These are phyloP conservation scores for Amanita polypyramis DNA, from an alignment of 768 basidiomycete genomes.

Conservation along the genomic window DNA sequence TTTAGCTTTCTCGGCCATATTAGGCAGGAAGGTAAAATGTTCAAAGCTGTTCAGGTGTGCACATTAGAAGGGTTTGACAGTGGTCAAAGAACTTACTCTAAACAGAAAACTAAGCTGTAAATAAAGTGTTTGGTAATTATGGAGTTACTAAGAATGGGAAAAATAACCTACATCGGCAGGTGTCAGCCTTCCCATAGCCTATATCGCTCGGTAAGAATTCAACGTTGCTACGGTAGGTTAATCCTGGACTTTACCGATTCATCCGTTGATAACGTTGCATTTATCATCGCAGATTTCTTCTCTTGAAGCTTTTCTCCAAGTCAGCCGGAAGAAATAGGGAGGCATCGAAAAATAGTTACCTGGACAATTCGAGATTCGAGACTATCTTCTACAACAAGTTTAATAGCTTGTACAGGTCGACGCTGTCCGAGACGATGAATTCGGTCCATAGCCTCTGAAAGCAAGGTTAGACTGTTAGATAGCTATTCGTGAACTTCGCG, in stretches of 20 bases:
- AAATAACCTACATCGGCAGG: constrained; percentile 56
- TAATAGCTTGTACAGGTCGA: constrained; percentile 87
- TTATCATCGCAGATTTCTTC: constrained; percentile 94
- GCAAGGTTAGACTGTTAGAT: not conserved
- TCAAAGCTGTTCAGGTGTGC: not conserved
- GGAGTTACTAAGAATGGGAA: not conserved
- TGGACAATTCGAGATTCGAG: constrained; percentile 95
- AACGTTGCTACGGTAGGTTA: not conserved
- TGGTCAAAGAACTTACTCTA: constrained; percentile 27
- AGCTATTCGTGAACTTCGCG: not conserved
- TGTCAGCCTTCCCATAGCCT: constrained; percentile 91
- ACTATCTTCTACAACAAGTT: constrained; percentile 90
- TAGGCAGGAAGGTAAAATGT: not conserved
- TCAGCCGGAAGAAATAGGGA: not conserved
- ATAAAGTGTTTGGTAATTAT: constrained; percentile 8
- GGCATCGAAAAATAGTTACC: constrained; percentile 22
- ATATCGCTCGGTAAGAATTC: constrained; percentile 10
- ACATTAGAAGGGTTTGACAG: not conserved
- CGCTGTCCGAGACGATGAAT: constrained; percentile 95
- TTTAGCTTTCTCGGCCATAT: not conserved
- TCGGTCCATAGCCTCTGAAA: constrained; percentile 89
- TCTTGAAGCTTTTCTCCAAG: constrained; percentile 60
- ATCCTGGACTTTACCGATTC: constrained; percentile 45
- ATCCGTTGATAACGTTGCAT: constrained; percentile 75
- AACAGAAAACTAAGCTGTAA: constrained; percentile 47